Evolutionary conservation across 805 yeast genomes (phyloP).

Genomic region (Nakazawaea holstii): DNA sequence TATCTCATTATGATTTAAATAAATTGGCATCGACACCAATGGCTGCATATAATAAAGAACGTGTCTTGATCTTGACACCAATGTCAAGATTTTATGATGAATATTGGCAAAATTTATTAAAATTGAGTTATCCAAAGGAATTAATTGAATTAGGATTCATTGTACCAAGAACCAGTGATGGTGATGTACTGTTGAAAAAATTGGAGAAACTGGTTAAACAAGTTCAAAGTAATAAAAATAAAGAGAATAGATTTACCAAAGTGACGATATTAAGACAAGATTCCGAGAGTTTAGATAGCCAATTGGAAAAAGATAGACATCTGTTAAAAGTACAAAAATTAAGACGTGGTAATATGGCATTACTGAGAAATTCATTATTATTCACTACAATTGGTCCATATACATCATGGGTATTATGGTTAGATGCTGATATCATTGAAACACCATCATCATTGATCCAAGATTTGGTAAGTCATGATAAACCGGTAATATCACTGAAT

Average conservation of each 20-base stretch:
- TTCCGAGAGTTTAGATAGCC: constrained; percentile 66
- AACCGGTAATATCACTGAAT: constrained; percentile 86
- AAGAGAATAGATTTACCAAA: constrained; percentile 66
- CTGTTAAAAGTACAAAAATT: constrained; percentile 82
- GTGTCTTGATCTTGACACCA: constrained; percentile 83
- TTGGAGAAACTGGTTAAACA: constrained; percentile 73
- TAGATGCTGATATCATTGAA: constrained; percentile 92
- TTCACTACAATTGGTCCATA: constrained; percentile 86
- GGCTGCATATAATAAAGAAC: constrained; percentile 73
- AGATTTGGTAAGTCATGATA: constrained; percentile 80
- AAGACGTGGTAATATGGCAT: constrained; percentile 86
- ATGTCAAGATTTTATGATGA: constrained; percentile 79
- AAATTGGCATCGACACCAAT: constrained; percentile 63
- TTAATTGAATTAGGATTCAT: constrained; percentile 88
- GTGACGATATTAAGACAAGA: constrained; percentile 91
- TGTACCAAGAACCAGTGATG: constrained; percentile 76
- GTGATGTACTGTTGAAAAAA: constrained; percentile 68
- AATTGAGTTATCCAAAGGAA: constrained; percentile 76
- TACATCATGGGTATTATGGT: constrained; percentile 94
- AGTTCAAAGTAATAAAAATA: constrained; percentile 55
- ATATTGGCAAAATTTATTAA: constrained; percentile 82
- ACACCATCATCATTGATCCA: constrained; percentile 79
- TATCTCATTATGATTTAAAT: constrained; percentile 82
- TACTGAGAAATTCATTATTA: constrained; percentile 87
- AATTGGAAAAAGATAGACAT: constrained; percentile 85